Conservation (phyloP, 805 yeast genomes). For the Diddensiella transvaalensis region DNA sequence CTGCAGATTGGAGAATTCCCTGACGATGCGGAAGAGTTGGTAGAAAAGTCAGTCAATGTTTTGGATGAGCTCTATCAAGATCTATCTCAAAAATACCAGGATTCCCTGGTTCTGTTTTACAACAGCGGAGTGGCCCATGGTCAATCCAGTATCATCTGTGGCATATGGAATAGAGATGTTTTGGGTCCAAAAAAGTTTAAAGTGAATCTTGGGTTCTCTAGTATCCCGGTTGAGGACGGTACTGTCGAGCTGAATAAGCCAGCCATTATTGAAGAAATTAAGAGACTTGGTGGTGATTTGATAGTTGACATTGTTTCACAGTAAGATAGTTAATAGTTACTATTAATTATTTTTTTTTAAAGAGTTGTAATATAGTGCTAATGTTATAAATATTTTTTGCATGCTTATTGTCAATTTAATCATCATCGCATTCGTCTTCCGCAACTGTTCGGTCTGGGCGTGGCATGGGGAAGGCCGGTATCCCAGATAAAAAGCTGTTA, state of each 20-base stretch:
- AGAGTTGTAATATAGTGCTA: too few species aligned
- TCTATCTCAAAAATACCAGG: conserved; percentile 58
- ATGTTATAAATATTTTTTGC: too few species aligned
- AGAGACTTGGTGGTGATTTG: conserved; percentile 38
- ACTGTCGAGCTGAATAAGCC: conserved; percentile 64
- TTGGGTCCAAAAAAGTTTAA: conserved; percentile 63
- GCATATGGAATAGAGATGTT: conserved; percentile 71
- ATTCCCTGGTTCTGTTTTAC: conserved; percentile 65
- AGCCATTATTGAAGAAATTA: conserved; percentile 69
- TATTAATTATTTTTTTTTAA: neutral
- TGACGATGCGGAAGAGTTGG: conserved; percentile 32
- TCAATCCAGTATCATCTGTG: conserved; percentile 55
- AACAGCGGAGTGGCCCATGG: conserved; percentile 48
- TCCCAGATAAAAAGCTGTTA: conserved; percentile 16
- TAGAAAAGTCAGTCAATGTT: conserved; percentile 54
- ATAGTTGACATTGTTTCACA: conserved; percentile 23
- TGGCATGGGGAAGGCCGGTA: conserved; percentile 31
- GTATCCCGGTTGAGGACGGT: conserved; percentile 51
- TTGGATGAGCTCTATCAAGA: conserved; percentile 57
- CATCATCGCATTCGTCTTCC: conserved; percentile 6
- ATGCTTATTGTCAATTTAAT: too few species aligned
- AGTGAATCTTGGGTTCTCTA: conserved; percentile 72
- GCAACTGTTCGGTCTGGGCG: conserved; percentile 21
- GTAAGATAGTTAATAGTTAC: conserved; percentile 7
- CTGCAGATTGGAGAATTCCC: conserved; percentile 37